phyloP scores from a whole-genome alignment of 148 eudicot genomes.

The Amaranthus hypochondriacus region DNA sequence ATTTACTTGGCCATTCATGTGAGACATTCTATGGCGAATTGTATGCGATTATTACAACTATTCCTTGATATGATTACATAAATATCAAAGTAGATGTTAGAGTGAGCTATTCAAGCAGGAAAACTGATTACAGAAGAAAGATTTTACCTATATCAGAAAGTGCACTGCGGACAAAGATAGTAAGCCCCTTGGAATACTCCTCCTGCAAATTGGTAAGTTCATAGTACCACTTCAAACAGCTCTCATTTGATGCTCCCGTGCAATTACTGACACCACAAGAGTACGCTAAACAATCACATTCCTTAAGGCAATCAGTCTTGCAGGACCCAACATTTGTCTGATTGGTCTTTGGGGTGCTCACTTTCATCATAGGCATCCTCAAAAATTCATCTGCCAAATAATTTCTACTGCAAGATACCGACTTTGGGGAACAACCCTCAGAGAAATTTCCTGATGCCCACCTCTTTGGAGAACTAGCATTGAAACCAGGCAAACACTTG shows the following conservation, averaged over 20 bases:
- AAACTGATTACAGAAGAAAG: background rate
- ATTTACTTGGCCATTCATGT: no score
- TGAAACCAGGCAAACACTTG: constrained; percentile 22
- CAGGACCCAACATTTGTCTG: background rate
- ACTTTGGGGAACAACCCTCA: background rate
- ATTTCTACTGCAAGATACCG: background rate
- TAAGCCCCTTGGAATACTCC: constrained; percentile 15
- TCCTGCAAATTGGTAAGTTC: constrained; percentile 24
- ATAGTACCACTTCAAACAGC: constrained; percentile 23
- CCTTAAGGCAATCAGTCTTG: background rate
- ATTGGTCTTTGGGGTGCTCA: background rate
- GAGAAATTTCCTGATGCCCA: background rate
- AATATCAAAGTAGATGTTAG: no score
- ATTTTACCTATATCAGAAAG: constrained; percentile 18
- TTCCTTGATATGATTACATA: no score
- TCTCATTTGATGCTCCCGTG: background rate
- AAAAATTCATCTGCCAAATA: background rate
- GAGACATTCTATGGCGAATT: no score
- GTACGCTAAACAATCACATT: constrained; percentile 14
- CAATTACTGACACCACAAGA: background rate
- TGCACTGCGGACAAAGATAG: constrained; percentile 17
- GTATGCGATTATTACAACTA: no score
- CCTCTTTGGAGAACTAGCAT: background rate
- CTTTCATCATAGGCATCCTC: background rate
- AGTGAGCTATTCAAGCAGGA: no score